Evolutionary conservation across 768 basidiomycete species (phyloP), one percentile per base, ranked within the genome.

Genomic region (Suillus americanus): DNA sequence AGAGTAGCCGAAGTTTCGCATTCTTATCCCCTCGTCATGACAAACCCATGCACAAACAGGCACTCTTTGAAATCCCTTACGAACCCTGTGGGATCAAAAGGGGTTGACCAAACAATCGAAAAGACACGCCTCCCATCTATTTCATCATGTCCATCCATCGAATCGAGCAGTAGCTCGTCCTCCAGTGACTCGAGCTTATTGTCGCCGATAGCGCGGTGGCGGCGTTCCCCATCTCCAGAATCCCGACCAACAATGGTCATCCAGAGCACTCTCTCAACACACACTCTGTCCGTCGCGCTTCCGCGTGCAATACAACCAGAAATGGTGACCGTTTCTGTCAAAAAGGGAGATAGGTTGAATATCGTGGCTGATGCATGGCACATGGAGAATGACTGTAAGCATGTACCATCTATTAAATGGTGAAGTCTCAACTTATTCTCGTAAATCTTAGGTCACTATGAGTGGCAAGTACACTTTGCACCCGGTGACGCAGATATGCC

Each of bases 301-400:
- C 85, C 86, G 10, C 70, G 74, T 56, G 75, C 76, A 12, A 82
- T 83, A 53, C 74, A 80, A 67, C 81, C 85, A 16, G 87, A 88
- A 70, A 88, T 88, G 87, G 85, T 88, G 33, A 88, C 86, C 5
- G 81, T 88, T 56, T 81, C 81, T 40, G 86, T 83, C 50, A 86
- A 86, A 71, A 83, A 81, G 68, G 87, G 86, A 5, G 84, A 86
- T 71, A 82, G 79, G 68, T 72, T 88, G 61, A 79, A 80, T 62
- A 80, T 88, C 18, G 80, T 87, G 28, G 87, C 86, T 25, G 86
- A 88, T 71, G 85, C 85, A 51, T 88, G 86, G 86, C 82, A 87
- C 71, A 79, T 81, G 74, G 86, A 87, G 71, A 73, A 68, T 59
- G 84, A 87, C 65, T 86, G 87, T 88, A 76, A 79, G 86, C 81